These are phyloP conservation scores for Ogataea ramenticola DNA, from an alignment of 805 yeast species.

Conservation along the genomic window DNA sequence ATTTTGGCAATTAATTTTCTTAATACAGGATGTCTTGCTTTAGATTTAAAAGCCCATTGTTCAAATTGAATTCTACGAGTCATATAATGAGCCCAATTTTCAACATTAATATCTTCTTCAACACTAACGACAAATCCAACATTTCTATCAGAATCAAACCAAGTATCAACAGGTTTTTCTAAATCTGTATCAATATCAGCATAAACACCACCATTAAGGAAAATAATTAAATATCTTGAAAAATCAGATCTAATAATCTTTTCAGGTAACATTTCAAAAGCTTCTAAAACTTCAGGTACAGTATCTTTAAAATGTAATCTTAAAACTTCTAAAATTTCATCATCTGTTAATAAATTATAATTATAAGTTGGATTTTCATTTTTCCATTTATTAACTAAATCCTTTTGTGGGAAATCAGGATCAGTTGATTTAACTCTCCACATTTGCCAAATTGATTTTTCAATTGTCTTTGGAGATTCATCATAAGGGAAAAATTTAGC, in stretches of 20 bases:
- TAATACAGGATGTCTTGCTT: slow-evolving; percentile 54
- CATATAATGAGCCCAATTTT: slow-evolving; percentile 45
- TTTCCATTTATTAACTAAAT: slow-evolving; percentile 24
- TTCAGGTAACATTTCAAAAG: slow-evolving; percentile 48
- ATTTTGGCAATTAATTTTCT: slow-evolving; percentile 47
- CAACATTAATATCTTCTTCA: slow-evolving; percentile 46
- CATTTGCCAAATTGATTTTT: slow-evolving; percentile 27
- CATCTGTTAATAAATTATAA: slow-evolving; percentile 25
- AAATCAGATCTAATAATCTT: slow-evolving; percentile 46
- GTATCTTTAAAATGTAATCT: slow-evolving; percentile 23
- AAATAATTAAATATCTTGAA: slow-evolving; percentile 46
- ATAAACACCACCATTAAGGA: slow-evolving; percentile 52
- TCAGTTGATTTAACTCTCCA: slow-evolving; percentile 27
- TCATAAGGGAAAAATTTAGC: slow-evolving; percentile 25
- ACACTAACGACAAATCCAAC: slow-evolving; percentile 50
- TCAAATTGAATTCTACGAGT: slow-evolving; percentile 53
- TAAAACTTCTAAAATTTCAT: slow-evolving; percentile 22
- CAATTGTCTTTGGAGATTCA: slow-evolving; percentile 25
- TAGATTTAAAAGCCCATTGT: slow-evolving; percentile 55
- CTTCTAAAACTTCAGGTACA: slow-evolving; percentile 46
- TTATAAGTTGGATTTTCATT: slow-evolving; percentile 27
- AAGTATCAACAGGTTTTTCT: slow-evolving; percentile 48
- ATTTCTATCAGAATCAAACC: slow-evolving; percentile 48
- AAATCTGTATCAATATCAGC: slow-evolving; percentile 55
- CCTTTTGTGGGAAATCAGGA: slow-evolving; percentile 28